Base-by-base conservation (phyloP, 306 rosid species). In the Prunus kanzakura region DNA sequence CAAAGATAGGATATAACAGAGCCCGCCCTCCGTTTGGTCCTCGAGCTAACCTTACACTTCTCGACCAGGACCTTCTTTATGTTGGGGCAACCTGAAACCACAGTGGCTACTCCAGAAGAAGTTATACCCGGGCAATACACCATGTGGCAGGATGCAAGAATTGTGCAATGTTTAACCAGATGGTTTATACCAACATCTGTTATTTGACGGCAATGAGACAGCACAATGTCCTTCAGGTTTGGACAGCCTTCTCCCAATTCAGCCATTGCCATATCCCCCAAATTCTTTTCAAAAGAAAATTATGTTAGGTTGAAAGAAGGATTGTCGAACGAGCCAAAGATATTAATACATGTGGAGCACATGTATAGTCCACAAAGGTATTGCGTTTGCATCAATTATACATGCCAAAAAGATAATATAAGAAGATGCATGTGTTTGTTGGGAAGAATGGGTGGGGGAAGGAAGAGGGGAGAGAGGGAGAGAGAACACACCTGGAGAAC, bases 41-140 rank as follows among this genome's bases (percentile, higher is more conserved):
- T 83, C 70, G 84, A 83, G 79, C 98, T 95, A 74, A 95, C 99
- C 91, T 95, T 95, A 92, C 88, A 88, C 83, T 92, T 89, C 91
- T 95, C 99, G n/a, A 95, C 98, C 22, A 92, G 87, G 51, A 95
- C 88, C 82, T 92, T 95, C 85, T 88, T 95, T 76, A 95, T 82
- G 86, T 87, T 86, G 54, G 90, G 87, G 64, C 99, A 95, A 52
- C 97, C 74, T 11, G 99, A 92, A 66, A 95, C 96, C 72, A 95
- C 89, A 0, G 93, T 88, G 69, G 99, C 97, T 29, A 95, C 97
- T 35, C 98, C 98, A 16, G 87, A 85, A 46, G 90, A 84, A 16
- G 98, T 90, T 75, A 95, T 81, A 61, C 91, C 85, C 4, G 92
- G 92, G 82, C 99, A 95, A 76, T 91, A 95, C 74, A 89, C 97